Base-by-base conservation (phyloP, 2,329 filamentous ascomycete species). In the Alternaria panax region DNA sequence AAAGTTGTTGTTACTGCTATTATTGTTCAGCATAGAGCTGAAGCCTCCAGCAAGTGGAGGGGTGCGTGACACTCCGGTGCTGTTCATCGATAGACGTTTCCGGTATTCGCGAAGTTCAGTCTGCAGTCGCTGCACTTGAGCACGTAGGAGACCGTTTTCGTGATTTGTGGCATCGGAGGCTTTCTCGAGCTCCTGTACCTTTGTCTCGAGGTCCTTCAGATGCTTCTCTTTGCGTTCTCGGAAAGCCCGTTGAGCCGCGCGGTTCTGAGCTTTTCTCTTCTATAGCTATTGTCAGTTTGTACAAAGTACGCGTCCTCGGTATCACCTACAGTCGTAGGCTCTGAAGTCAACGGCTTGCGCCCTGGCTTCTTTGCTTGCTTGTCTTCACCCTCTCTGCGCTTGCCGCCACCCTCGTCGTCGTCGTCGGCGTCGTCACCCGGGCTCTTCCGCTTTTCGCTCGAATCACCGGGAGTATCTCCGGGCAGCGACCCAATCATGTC, bases 341-440 rank as follows among this genome's bases (percentile, higher is more conserved):
- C 95, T 22, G 92, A 96, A 47, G 92, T 98, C 72, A 98, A 84
- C 20, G 94, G 95, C 84, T 99, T 99, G 64, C 95, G 88, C 51
- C 95, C 95, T 5, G 95, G 94, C 81, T 98, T 99, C 87, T 98
- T 98, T 24, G 92, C 88, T 42, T 89, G 85, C 80, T 95, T 97
- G 43, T 93, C 92, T 56, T 92, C 89, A 59, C 90, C 88, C 79
- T 96, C 93, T 60, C 91, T 87, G 65, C 92, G 87, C 82, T 93
- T 95, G 59, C 88, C 87, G 66, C 87, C 87, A 43, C 77, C 90
- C 6, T 91, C 90, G 2, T 88, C 82, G 12, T 91, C 77, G 18
- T 82, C 80, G 3, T 66, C 87, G 30, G 89, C 87, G 48, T 90
- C 88, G 45, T 90, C 89, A 43, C 89, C 88, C 0, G 88, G 88